Evolutionary conservation across 179 eudicot species (phyloP).

Genomic region (Amaranthus tricolor): DNA sequence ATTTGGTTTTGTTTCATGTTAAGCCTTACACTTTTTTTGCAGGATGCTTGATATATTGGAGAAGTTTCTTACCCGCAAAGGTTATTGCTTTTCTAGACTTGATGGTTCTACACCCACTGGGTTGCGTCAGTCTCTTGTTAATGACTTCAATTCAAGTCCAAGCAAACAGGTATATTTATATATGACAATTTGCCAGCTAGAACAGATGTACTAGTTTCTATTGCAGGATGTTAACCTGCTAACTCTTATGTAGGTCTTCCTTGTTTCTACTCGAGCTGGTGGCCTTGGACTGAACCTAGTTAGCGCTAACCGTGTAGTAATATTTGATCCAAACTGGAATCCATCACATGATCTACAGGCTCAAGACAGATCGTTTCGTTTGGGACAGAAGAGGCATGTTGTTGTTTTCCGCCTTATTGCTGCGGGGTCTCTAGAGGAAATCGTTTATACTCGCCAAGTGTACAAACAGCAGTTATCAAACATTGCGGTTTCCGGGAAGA

Average conservation of each 20-base stretch:
- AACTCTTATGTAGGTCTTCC: conserved; percentile 60
- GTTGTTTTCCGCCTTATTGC: conserved; percentile 92
- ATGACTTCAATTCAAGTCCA: conserved; percentile 96
- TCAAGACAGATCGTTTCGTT: conserved; percentile 94
- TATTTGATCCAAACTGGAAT: conserved; percentile 98
- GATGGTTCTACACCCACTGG: conserved; percentile 94
- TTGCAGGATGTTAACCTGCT: conserved; percentile 10
- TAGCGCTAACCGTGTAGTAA: conserved; percentile 95
- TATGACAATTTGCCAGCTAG: conserved; percentile 1
- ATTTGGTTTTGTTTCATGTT: too few relatives aligned
- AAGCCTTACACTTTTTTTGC: conserved; percentile 19
- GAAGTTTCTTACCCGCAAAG: conserved; percentile 87
- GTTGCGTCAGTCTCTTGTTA: conserved; percentile 83
- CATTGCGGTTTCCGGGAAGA: conserved; percentile 91
- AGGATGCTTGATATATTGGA: conserved; percentile 97
- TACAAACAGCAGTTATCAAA: conserved; percentile 95
- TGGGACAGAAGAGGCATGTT: conserved; percentile 94
- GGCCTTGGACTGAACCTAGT: conserved; percentile 96
- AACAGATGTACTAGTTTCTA: neutral
- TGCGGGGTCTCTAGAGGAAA: conserved; percentile 98
- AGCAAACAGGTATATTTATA: conserved; percentile 72
- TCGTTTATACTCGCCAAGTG: conserved; percentile 84
- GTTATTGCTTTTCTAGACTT: conserved; percentile 84
- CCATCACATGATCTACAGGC: conserved; percentile 98
- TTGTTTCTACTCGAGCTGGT: conserved; percentile 97